phyloP scores from a whole-genome alignment of 2,329 filamentous ascomycete genomes.

The Neofusicoccum kwambonambiense region DNA sequence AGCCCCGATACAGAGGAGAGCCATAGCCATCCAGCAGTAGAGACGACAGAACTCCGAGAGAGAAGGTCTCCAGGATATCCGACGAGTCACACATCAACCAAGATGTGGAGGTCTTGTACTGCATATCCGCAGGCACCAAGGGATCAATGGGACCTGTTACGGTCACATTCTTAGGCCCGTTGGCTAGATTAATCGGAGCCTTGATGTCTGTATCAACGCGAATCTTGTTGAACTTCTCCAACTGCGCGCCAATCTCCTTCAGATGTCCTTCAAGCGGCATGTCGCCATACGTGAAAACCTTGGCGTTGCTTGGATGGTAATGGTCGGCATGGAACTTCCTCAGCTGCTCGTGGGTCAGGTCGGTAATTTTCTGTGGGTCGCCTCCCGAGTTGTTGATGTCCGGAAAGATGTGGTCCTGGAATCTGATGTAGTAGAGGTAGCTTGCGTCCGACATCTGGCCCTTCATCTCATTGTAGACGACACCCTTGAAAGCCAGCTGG shows the following conservation, averaged over 20 bases:
- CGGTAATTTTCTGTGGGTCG: conserved; percentile 93
- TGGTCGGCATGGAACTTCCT: conserved; percentile 86
- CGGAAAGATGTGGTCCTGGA: conserved; percentile 92
- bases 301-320: conserved; percentile 97
- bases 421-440: conserved; percentile 93
- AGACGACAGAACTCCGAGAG: conserved; percentile 75
- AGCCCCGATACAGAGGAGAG: conserved; percentile 82
- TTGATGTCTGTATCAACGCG: conserved; percentile 71
- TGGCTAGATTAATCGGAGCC: conserved; percentile 67
- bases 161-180: conserved; percentile 66
- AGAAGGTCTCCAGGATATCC: conserved; percentile 85
- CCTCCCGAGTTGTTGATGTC: conserved; percentile 95
- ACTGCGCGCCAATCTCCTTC: conserved; percentile 70
- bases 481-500: conserved; percentile 88
- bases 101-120: conserved; percentile 90
- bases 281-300: conserved; percentile 92
- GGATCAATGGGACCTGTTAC: conserved; percentile 83
- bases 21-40: conserved; percentile 92
- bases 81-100: conserved; percentile 86
- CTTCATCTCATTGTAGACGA: conserved; percentile 99
- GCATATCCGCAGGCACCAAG: conserved; percentile 78
- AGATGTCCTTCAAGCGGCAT: conserved; percentile 83
- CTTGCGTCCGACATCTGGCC: conserved; percentile 97
- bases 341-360: conserved; percentile 87
- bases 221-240: conserved; percentile 72